Base-by-base conservation (phyloP, 2,329 filamentous ascomycete species). In the Xylariaceae sp. region DNA sequence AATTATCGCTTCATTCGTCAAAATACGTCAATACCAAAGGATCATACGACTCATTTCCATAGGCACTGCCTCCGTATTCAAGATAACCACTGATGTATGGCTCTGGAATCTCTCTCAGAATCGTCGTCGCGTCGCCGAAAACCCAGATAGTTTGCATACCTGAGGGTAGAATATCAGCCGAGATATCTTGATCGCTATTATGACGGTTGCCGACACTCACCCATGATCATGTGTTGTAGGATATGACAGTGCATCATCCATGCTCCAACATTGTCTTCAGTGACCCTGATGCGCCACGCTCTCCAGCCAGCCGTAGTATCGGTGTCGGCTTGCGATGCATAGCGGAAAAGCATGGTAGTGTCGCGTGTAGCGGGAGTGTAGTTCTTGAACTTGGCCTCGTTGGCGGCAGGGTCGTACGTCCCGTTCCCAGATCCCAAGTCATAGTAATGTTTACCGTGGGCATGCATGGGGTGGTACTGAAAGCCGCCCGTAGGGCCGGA, bases 221-320 rank as follows among this genome's bases (percentile, higher is more conserved):
- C 78, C 79, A 83, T 83, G 16, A 80, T 67, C 74, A 82, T 80
- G 62, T 85, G 82, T 48, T 77, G 75, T 45, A 80, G 56, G 14
- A 79, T 75, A 62, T 85, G 82, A 56, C 82, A 85, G 63, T 85
- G 82, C 56, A 84, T 70, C 79, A 84, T 79, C 80, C 80, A 85
- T 3, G 80, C 79, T 0, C 82, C 82, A 0, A 84, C 76, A 3
- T 79, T 70, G 1, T 71, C 64, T 34, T 70, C 59, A 1, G 64
- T 68, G 1, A 77, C 63, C 5, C 71, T 61, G 1, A 85, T 66
- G 10, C 83, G 71, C 83, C 82, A 86, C 0, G 75, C 82, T 17
- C 83, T 70, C 83, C 83, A 87, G 0, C 83, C 81, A 0, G 74
- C 70, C 2, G 72, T 73, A 6, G 70, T 63, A 4, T 74, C 67